These are phyloP conservation scores for Didymella segeticola DNA, from an alignment of 2,329 filamentous ascomycete species.

Conservation along the genomic window DNA sequence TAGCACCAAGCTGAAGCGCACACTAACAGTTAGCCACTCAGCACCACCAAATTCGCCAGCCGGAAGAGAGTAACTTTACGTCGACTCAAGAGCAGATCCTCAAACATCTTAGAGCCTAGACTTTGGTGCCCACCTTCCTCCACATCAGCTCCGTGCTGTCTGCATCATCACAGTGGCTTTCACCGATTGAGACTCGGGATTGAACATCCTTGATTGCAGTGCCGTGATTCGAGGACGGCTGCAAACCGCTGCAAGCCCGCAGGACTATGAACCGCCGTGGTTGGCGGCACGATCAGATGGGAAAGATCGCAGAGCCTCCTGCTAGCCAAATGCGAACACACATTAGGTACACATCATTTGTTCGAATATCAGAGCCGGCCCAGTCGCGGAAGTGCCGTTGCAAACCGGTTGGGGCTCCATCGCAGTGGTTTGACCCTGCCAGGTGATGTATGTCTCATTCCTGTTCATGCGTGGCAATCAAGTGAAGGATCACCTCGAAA, in stretches of 20 bases:
- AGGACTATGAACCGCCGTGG: slow-evolving; percentile 31
- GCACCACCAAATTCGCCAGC: neutral
- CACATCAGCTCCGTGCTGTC: slow-evolving; percentile 9
- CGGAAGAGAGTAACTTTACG: slow-evolving; percentile 25
- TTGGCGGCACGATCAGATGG: slow-evolving; percentile 41
- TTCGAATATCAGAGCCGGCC: slow-evolving; percentile 29
- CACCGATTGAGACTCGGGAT: neutral
- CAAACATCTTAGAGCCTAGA: slow-evolving; percentile 19
- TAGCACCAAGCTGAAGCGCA: slow-evolving; percentile 11
- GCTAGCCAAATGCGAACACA: slow-evolving; percentile 21
- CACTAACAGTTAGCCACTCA: slow-evolving; percentile 4
- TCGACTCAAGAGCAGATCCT: slow-evolving; percentile 18
- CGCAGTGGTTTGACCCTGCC: slow-evolving; percentile 37
- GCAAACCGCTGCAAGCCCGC: slow-evolving; percentile 17
- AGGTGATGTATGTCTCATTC: slow-evolving; percentile 38
- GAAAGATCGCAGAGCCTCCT: slow-evolving; percentile 43
- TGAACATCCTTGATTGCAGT: neutral
- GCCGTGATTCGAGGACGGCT: slow-evolving; percentile 6
- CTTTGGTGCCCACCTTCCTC: slow-evolving; percentile 9
- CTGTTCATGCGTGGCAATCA: slow-evolving; percentile 23
- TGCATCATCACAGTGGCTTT: slow-evolving; percentile 8
- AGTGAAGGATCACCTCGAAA: slow-evolving; percentile 31
- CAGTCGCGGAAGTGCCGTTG: slow-evolving; percentile 32
- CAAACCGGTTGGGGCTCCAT: slow-evolving; percentile 25
- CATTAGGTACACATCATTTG: slow-evolving; percentile 15